A percentile compares a stretch with the other conserved stretches of the same genome.
Conservation (phyloP, 2,329 filamentous ascomycete genomes). For the Raffaelea albimanens region DNA sequence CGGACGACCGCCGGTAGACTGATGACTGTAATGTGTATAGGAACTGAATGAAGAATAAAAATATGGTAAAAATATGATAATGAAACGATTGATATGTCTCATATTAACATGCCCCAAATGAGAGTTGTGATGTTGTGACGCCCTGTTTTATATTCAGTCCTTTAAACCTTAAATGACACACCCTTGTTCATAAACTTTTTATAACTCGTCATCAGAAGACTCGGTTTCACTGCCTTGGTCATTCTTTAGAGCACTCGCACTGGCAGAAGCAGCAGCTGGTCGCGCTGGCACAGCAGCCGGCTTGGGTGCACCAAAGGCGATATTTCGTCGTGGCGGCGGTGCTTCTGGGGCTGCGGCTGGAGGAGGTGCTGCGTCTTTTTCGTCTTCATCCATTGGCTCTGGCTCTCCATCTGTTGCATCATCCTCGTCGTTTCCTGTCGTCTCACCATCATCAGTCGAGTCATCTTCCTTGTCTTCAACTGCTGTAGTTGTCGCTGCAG, state of each 20-base stretch:
- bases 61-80: neutral
- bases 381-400: constrained; percentile 8
- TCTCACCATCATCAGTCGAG: constrained; percentile 9
- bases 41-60: neutral
- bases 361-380: neutral
- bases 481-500: neutral
- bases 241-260: too few relatives aligned
- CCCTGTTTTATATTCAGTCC: too few relatives aligned
- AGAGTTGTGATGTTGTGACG: too few relatives aligned
- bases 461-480: neutral
- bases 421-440: constrained; percentile 29
- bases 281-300: constrained; percentile 1
- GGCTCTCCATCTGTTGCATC: constrained; percentile 27
- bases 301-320: constrained; percentile 9
- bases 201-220: constrained; percentile 50
- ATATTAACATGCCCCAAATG: too few relatives aligned
- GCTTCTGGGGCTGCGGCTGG: constrained; percentile 13
- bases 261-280: too few relatives aligned
- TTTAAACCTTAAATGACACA: too few relatives aligned
- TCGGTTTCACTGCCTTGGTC: constrained; percentile 35
- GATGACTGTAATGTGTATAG: neutral
- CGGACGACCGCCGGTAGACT: constrained; percentile 31
- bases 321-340: constrained; percentile 18
- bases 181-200: too few relatives aligned
- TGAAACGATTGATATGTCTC: too few relatives aligned